Conservation (phyloP, 2,329 filamentous ascomycete species). For the Xylaria sp. region DNA sequence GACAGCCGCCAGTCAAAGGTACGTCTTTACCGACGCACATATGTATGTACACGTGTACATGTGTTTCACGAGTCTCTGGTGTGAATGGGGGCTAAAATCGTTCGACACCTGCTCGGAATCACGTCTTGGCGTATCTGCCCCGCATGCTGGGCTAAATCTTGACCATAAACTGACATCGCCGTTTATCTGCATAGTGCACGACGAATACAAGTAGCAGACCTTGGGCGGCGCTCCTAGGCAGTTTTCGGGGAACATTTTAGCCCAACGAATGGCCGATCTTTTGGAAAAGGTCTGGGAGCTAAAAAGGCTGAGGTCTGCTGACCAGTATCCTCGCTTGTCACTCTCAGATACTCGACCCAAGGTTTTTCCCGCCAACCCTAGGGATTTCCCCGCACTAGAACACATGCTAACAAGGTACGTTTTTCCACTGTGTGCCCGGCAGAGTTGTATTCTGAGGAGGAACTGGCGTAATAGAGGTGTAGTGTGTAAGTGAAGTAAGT, state of each 20-base stretch:
- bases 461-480: too few species aligned
- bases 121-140: conserved; percentile 16
- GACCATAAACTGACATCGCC: not conserved
- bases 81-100: not conserved
- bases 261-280: conserved; percentile 9
- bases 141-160: conserved; percentile 15
- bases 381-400: conserved; percentile 31
- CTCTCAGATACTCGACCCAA: conserved; percentile 15
- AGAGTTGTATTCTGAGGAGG: too few species aligned
- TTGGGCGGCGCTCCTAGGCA: too few species aligned
- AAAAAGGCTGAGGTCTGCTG: not conserved
- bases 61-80: not conserved
- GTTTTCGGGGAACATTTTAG: too few species aligned
- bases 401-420: conserved; percentile 18
- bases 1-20: conserved; percentile 8
- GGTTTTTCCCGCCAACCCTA: conserved; percentile 12
- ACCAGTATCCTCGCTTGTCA: conserved; percentile 10
- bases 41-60: conserved; percentile 1
- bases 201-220: too few species aligned
- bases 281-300: not conserved
- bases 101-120: not conserved
- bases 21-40: too few species aligned
- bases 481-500: too few species aligned
- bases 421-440: too few species aligned
- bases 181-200: too few species aligned